Conservation (phyloP, 352 stramenopile genomes). For the Aphanomyces astaci region DNA sequence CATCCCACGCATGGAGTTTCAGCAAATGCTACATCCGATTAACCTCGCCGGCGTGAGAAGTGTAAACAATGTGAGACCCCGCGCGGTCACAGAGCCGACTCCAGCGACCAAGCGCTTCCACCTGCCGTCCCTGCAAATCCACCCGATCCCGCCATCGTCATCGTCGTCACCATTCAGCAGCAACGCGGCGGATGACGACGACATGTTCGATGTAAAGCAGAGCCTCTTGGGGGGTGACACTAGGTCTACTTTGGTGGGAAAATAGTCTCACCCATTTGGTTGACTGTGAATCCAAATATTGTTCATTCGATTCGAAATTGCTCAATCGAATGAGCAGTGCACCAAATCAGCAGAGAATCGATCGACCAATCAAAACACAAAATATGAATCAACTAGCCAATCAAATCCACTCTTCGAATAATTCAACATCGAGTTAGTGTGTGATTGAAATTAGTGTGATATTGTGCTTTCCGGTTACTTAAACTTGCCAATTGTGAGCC, state of each 20-base stretch:
- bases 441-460: too few species aligned
- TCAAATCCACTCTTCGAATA: too few species aligned
- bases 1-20: slow-evolving; percentile 38
- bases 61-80: background rate
- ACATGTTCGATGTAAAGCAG: background rate
- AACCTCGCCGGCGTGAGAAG: background rate
- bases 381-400: too few species aligned
- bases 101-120: background rate
- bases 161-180: background rate
- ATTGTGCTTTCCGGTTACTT: too few species aligned
- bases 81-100: background rate
- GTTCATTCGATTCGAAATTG: too few species aligned
- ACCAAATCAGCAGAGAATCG: too few species aligned
- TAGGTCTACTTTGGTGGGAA: background rate
- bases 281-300: too few species aligned
- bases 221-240: background rate
- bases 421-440: too few species aligned
- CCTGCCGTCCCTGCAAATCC: background rate
- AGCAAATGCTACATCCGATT: slow-evolving; percentile 27
- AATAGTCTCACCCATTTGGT: too few species aligned
- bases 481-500: too few species aligned
- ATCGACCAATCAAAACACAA: too few species aligned
- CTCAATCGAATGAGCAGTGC: too few species aligned
- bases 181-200: background rate
- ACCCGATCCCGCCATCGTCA: background rate